Evolutionary conservation across 2,329 filamentous ascomycete genomes (phyloP), one percentile per base, ranked within the genome.

Genomic region (Sclerotinia glacialis): DNA sequence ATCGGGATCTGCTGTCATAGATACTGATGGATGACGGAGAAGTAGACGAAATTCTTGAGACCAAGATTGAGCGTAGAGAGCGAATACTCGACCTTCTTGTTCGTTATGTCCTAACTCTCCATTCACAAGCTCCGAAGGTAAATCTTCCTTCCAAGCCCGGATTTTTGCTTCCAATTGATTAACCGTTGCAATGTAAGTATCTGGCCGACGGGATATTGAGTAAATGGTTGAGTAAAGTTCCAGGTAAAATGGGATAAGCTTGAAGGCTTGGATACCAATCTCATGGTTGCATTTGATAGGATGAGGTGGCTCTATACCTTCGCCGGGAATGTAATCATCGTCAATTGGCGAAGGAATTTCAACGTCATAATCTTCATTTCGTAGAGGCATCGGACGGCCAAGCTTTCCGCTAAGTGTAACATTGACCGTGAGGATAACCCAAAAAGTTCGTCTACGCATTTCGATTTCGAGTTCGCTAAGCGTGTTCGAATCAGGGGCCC

Each of bases 161-260:
- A 91, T 79, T 69, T 88, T 86, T 11, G 81, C 81, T 72, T 95
- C 89, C 11, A 96, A 81, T 0, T 82, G 81, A 54, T 84, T 82
- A 40, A 95, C 82, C 3, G 85, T 83, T 3, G 82, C 79, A 44
- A 86, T 78, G 74, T 95, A 94, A 44, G 80, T 82, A n/a, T 79
- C 81, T 1, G 87, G 81, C 52, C 87, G 84, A 61, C 85, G 82
- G 42, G 85, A 83, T 14, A 91, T 85, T 53, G 89, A 84, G 78
- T 94, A 93, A n/a, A 96, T 84, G 49, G 86, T 88, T 71, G 86
- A 85, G 76, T 89, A 93, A 77, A 96, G 85, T 68, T 93, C 88
- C 74, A 92, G 83, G 70, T 87, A 87, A 23, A 91, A 80, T 2
- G 86, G 85, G 0, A 87, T 80, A 59, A 90, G 81, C 70, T 87